These are phyloP conservation scores for Cutaneotrichosporon sp. DNA, from an alignment of 1,284 basidiomycete species.

Conservation along the genomic window DNA sequence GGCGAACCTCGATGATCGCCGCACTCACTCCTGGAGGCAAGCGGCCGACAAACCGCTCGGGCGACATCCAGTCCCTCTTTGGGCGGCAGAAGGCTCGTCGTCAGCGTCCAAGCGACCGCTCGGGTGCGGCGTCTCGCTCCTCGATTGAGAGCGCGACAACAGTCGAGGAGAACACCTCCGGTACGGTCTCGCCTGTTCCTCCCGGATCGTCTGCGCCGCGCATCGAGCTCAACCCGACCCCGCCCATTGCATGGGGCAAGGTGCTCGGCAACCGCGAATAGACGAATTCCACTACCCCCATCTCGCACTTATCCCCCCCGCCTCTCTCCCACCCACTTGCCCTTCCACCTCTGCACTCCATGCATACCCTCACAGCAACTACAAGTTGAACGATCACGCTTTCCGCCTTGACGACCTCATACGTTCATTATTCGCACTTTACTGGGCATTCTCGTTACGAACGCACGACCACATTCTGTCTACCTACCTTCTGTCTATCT, in stretches of 20 bases:
- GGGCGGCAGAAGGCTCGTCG: conserved; percentile 18
- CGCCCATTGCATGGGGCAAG: conserved; percentile 32
- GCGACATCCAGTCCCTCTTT: conserved; percentile 19
- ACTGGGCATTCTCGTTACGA: conserved; percentile 7
- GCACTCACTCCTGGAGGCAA: conserved; percentile 15
- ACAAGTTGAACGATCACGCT: conserved; percentile 1
- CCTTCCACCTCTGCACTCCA: background rate
- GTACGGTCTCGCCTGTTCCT: background rate
- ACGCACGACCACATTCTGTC: conserved; percentile 3
- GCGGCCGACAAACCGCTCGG: conserved; percentile 11
- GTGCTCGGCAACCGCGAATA: conserved; percentile 8
- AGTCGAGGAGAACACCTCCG: background rate
- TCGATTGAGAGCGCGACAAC: conserved; percentile 9
- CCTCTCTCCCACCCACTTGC: background rate
- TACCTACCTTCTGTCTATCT: background rate
- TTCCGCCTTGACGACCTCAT: background rate
- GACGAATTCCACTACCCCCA: background rate
- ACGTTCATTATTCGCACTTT: conserved; percentile 10
- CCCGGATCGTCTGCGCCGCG: conserved; percentile 22
- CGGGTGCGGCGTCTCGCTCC: conserved; percentile 10
- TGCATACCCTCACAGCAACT: background rate
- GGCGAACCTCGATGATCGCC: conserved; percentile 11
- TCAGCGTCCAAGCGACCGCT: conserved; percentile 11
- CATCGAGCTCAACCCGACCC: conserved; percentile 30
- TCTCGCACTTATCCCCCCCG: background rate